Base-by-base conservation (phyloP, 2,329 filamentous ascomycete species). In the Sphaerulina populicola region DNA sequence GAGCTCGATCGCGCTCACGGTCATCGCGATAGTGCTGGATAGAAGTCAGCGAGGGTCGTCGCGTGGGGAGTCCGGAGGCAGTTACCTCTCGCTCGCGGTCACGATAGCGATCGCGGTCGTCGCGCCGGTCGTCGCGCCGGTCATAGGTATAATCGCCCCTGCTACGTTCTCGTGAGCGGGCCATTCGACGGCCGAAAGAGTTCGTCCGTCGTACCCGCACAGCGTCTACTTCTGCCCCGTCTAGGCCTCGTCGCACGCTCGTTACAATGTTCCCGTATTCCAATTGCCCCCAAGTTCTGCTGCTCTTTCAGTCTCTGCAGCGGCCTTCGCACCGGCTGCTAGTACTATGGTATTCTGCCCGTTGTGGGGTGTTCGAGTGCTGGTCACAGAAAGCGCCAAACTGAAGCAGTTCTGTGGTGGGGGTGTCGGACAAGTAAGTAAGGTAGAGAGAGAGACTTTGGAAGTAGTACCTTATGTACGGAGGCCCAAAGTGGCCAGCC, bases 81-180 rank as follows among this genome's bases (percentile, higher is more conserved):
- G 29, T 48, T 38, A 48, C 46, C 14, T 49, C 46, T 23, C 58
- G 49, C 27, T 54, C 53, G 46, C 47, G 57, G 50, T 53, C 59
- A 56, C 51, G 60, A 46, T 64, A 55, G 44, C 57, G 46, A 47
- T 58, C 54, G 43, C 54, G 54, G 33, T 55, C 49, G 44, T 56
- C 51, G 33, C 54, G 56, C 33, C 47, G 35, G 44, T 57, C 52
- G 49, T 56, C 51, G 33, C 54, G 56, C 33, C 47, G 35, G 44
- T 57, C 52, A 46, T 46, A 52, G 27, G 49, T 29, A 35, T 52
- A 53, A 35, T 60, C 53, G 54, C 58, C 55, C 55, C 56, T 59
- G 52, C 56, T 59, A 52, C 58, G 57, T 49, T 53, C 49, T 57
- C 54, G 58, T 60, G 58, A 60, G 58, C 57, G 57, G 49, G 56